Percentiles rank a stretch among this genome's conserved stretches.
Evolutionary conservation across 2,329 filamentous ascomycete genomes (phyloP).

Genomic region (Teratosphaeria viscida): DNA sequence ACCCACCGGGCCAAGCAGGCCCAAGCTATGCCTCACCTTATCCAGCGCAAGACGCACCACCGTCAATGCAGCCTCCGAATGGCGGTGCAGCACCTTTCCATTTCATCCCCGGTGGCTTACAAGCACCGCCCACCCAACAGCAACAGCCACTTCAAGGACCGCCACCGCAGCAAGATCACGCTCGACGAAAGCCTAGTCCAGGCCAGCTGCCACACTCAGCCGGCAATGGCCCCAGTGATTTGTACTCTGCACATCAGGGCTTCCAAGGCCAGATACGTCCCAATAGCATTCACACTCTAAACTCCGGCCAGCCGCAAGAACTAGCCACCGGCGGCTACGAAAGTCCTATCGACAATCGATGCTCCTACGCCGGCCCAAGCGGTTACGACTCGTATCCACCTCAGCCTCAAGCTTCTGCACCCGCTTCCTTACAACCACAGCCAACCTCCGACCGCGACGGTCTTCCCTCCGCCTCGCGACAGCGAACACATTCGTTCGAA

Average conservation of each 20-base stretch:
- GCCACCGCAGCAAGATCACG: slow-evolving; percentile 4
- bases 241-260: slow-evolving; percentile 7
- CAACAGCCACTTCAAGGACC: slow-evolving; percentile 3
- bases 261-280: slow-evolving; percentile 29
- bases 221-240: slow-evolving; percentile 15
- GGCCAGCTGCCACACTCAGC: slow-evolving; percentile 9
- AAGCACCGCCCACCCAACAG: slow-evolving; percentile 8
- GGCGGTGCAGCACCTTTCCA: slow-evolving; percentile 25
- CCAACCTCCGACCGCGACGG: slow-evolving; percentile 11
- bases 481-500: slow-evolving; percentile 22
- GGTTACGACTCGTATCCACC: background rate
- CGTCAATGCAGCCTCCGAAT: slow-evolving; percentile 4
- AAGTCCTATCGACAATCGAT: slow-evolving; percentile 36
- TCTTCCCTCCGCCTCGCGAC: slow-evolving; percentile 11
- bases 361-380: slow-evolving; percentile 24
- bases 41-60: slow-evolving; percentile 13
- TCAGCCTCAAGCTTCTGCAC: slow-evolving; percentile 1
- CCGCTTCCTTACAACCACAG: slow-evolving; percentile 9
- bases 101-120: slow-evolving; percentile 26
- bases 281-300: slow-evolving; percentile 28
- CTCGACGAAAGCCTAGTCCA: slow-evolving; percentile 21
- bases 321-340: slow-evolving; percentile 37
- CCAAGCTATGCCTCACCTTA: slow-evolving; percentile 15
- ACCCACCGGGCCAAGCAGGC: slow-evolving; percentile 15
- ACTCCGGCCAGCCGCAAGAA: slow-evolving; percentile 35